phyloP scores from a whole-genome alignment of 768 basidiomycete species.

The Mycena rosella region DNA sequence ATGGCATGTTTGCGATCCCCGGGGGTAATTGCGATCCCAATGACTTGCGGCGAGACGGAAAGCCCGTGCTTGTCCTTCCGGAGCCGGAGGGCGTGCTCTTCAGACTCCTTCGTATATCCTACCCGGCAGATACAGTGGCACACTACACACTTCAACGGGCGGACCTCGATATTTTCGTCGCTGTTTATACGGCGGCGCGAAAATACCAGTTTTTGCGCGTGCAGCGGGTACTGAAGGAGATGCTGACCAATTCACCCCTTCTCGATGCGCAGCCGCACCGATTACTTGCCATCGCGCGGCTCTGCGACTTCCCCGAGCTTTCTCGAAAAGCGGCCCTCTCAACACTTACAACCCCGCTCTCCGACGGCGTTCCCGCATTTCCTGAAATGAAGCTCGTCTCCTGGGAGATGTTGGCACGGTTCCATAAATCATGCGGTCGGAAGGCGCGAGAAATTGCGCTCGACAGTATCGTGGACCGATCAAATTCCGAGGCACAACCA shows the following conservation, averaged over 20 bases:
- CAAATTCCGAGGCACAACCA: too few species aligned
- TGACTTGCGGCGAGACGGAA: background rate
- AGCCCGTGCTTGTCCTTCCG: background rate
- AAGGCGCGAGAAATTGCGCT: too few species aligned
- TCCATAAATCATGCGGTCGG: background rate
- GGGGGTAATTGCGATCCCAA: too few species aligned
- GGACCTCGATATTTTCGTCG: background rate
- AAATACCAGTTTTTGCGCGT: slow-evolving; percentile 3
- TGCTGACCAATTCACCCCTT: background rate
- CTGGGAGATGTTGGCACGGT: background rate
- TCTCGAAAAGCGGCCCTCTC: background rate
- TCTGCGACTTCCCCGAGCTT: background rate
- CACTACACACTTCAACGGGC: background rate
- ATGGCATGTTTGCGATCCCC: background rate
- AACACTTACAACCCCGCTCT: background rate
- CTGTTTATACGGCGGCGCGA: background rate
- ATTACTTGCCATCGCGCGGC: background rate
- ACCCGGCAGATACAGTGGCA: background rate
- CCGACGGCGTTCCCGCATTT: background rate
- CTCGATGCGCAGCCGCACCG: background rate
- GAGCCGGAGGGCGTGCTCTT: background rate
- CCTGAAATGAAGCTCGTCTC: slow-evolving; percentile 2
- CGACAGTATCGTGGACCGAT: too few species aligned
- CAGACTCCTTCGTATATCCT: background rate
- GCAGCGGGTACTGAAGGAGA: background rate